phyloP scores from a whole-genome alignment of 176 grass and related monocot species.

The Eremochloa ophiuroides region DNA sequence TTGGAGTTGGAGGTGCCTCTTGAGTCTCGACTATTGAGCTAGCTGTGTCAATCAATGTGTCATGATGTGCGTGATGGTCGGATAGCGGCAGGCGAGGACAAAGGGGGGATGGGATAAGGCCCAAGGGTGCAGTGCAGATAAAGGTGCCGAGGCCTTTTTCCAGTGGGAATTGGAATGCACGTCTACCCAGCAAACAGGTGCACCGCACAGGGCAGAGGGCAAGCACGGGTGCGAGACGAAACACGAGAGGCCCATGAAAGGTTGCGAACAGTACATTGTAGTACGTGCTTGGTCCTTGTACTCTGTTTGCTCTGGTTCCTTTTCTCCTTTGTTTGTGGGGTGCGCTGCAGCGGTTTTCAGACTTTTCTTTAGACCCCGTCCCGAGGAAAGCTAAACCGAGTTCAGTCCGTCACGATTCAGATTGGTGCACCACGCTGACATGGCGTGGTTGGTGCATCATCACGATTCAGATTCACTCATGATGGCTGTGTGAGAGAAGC shows the following conservation, averaged over 20 bases:
- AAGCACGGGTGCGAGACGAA: background rate
- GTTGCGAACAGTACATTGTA: background rate
- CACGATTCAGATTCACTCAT: background rate
- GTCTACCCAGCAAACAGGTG: background rate
- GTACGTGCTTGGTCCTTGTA: background rate
- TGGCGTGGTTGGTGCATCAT: background rate
- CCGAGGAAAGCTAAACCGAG: background rate
- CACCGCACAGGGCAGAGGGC: too few species aligned
- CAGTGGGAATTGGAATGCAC: slow-evolving; percentile 15
- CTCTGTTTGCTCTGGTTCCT: background rate
- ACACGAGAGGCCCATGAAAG: background rate
- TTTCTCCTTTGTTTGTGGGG: background rate
- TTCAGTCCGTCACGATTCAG: too few species aligned
- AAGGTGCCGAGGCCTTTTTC: background rate
- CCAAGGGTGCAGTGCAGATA: slow-evolving; percentile 9
- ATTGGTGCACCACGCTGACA: too few species aligned
- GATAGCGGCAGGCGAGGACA: slow-evolving; percentile 38
- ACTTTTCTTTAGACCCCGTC: background rate
- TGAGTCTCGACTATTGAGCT: background rate
- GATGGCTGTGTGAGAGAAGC: too few species aligned
- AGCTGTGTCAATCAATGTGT: background rate
- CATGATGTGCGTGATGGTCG: background rate
- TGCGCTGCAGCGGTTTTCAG: background rate
- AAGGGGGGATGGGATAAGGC: background rate
- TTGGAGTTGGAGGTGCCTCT: background rate